phyloP scores from a whole-genome alignment of 441 rosid species.

The Populus hybrid region DNA sequence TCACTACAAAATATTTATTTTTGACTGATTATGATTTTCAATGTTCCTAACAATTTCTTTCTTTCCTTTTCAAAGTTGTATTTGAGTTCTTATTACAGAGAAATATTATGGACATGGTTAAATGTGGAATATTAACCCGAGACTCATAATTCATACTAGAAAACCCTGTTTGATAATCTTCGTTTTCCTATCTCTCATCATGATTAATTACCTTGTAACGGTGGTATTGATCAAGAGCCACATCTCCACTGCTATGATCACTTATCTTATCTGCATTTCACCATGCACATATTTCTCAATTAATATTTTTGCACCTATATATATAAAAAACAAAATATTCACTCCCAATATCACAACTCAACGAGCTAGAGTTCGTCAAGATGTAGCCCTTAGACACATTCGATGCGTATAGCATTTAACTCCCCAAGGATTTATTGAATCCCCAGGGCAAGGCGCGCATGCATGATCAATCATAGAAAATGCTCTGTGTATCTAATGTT shows the following conservation, averaged over 20 bases:
- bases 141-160: too few species aligned
- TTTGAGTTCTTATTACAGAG: neutral
- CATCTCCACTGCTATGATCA: conserved; percentile 29
- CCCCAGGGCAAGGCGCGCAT: too few species aligned
- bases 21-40: neutral
- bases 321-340: neutral
- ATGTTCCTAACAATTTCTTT: neutral
- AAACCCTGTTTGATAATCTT: neutral
- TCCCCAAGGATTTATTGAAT: too few species aligned
- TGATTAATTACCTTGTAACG: conserved; percentile 23
- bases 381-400: neutral
- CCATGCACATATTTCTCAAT: neutral
- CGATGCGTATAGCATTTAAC: neutral
- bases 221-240: conserved; percentile 37
- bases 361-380: neutral
- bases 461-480: too few species aligned
- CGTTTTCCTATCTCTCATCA: neutral
- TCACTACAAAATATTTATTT: neutral
- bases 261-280: conserved; percentile 28
- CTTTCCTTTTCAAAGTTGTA: neutral
- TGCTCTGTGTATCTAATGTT: neutral
- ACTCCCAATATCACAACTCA: neutral
- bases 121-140: too few species aligned
- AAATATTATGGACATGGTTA: neutral
- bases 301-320: neutral